Evolutionary conservation across 495 filamentous ascomycete species (phyloP).

Genomic region (Aspergillus taichungensis): DNA sequence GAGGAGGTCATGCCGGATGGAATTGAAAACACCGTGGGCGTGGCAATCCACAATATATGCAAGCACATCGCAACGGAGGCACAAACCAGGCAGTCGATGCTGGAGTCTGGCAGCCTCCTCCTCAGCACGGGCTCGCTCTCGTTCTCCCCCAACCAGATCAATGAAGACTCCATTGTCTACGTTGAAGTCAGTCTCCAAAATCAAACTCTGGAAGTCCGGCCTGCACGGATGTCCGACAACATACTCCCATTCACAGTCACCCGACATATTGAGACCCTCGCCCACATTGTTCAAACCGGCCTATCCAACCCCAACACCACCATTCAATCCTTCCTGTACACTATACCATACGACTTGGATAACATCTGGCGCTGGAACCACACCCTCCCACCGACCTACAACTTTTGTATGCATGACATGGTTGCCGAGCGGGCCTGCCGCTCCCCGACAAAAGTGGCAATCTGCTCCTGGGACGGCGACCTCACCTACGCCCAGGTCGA

Average conservation of each 20-base stretch:
- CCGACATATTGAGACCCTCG: conserved; percentile 20
- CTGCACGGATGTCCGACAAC: conserved; percentile 19
- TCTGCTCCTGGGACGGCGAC: conserved; percentile 40
- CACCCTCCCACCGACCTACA: conserved; percentile 18
- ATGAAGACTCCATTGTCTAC: conserved; percentile 19
- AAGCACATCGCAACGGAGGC: conserved; percentile 10
- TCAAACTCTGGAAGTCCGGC: conserved; percentile 16
- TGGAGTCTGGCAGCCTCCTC: conserved; percentile 3
- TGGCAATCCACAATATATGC: conserved; percentile 1
- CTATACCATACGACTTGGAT: conserved; percentile 19
- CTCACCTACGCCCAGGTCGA: conserved; percentile 40
- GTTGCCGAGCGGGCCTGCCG: conserved; percentile 26
- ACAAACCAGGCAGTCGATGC: background rate
- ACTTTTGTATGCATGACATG: conserved; percentile 39
- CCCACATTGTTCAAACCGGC: conserved; percentile 22
- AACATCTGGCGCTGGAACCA: conserved; percentile 30
- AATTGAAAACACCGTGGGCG: too few relatives aligned
- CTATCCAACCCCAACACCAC: conserved; percentile 12
- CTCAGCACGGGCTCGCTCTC: conserved; percentile 24
- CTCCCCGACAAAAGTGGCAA: conserved; percentile 26
- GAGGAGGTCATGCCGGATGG: too few relatives aligned
- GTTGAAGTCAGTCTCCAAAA: conserved; percentile 19
- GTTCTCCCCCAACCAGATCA: conserved; percentile 6
- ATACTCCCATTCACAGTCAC: conserved; percentile 26
- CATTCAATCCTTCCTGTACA: conserved; percentile 18